Conservation (phyloP, 208 protist genomes). For the Phytomonas sp. region DNA sequence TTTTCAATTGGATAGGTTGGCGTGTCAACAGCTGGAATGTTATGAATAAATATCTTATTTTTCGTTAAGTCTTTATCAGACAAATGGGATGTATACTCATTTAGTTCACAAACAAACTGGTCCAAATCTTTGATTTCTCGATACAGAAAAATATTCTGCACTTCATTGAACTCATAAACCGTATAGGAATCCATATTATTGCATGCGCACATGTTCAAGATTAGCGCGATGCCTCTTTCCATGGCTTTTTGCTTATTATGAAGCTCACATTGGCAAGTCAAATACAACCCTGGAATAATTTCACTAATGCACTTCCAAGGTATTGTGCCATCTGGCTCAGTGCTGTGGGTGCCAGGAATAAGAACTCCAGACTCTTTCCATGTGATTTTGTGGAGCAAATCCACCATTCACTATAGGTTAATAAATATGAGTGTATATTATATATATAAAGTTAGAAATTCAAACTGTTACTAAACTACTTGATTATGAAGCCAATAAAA, state of each 20-base stretch:
- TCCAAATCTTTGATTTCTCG: conserved; percentile 26
- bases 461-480: neutral
- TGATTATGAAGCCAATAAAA: neutral
- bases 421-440: neutral
- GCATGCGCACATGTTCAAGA: conserved; percentile 63
- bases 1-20: conserved; percentile 63
- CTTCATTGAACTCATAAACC: conserved; percentile 31
- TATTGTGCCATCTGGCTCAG: conserved; percentile 13
- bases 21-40: conserved; percentile 52
- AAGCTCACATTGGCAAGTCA: conserved; percentile 58
- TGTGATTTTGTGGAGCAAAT: conserved; percentile 16
- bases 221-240: conserved; percentile 30
- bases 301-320: conserved; percentile 68
- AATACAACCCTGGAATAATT: conserved; percentile 62
- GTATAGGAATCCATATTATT: conserved; percentile 37
- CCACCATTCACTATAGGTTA: conserved; percentile 8
- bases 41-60: conserved; percentile 59
- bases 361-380: conserved; percentile 24
- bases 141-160: conserved; percentile 10
- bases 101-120: conserved; percentile 36
- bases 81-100: conserved; percentile 25
- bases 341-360: conserved; percentile 25
- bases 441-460: neutral
- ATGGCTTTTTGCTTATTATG: conserved; percentile 26
- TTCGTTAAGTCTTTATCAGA: conserved; percentile 12